Percentiles rank a stretch among this genome's conserved stretches.
Evolutionary conservation across 2,329 filamentous ascomycete species (phyloP).

Genomic region (Pestalotiopsis sp.): DNA sequence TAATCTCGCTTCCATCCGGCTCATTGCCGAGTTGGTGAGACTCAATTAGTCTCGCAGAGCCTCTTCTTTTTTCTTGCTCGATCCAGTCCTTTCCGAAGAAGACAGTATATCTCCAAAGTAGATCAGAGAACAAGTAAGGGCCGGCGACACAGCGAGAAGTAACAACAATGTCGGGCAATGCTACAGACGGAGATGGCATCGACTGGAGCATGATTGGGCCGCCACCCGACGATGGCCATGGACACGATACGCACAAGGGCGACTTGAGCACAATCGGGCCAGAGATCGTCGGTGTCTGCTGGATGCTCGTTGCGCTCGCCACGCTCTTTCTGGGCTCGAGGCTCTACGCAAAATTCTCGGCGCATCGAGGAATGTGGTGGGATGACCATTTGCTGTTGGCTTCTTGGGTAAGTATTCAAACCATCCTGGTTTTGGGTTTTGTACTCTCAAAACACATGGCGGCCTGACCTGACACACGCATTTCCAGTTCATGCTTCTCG

Average conservation of each 20-base stretch:
- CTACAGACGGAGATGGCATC: background rate
- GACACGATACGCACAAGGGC: slow-evolving; percentile 6
- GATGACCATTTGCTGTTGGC: slow-evolving; percentile 11
- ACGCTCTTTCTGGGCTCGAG: slow-evolving; percentile 1
- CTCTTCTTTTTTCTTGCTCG: background rate
- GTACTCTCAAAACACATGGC: background rate
- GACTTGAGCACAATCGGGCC: slow-evolving; percentile 6
- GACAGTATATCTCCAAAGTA: background rate
- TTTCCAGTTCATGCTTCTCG: slow-evolving; percentile 1
- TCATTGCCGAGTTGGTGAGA: background rate
- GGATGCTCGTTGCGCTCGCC: slow-evolving; percentile 3
- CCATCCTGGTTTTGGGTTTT: too few species aligned
- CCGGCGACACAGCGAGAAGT: background rate
- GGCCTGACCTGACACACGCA: background rate
- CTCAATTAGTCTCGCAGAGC: background rate
- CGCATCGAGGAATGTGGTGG: slow-evolving; percentile 12
- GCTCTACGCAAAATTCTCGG: slow-evolving; percentile 5
- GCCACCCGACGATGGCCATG: slow-evolving; percentile 6
- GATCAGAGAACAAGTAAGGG: background rate
- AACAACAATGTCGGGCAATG: background rate
- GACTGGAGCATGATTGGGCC: slow-evolving; percentile 5
- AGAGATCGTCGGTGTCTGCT: slow-evolving; percentile 4
- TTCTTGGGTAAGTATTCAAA: slow-evolving; percentile 5
- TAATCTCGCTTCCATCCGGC: slow-evolving; percentile 1
- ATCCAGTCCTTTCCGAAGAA: background rate